phyloP scores from a whole-genome alignment of 176 grass and related monocot species.

The Aegilops bicornis region DNA sequence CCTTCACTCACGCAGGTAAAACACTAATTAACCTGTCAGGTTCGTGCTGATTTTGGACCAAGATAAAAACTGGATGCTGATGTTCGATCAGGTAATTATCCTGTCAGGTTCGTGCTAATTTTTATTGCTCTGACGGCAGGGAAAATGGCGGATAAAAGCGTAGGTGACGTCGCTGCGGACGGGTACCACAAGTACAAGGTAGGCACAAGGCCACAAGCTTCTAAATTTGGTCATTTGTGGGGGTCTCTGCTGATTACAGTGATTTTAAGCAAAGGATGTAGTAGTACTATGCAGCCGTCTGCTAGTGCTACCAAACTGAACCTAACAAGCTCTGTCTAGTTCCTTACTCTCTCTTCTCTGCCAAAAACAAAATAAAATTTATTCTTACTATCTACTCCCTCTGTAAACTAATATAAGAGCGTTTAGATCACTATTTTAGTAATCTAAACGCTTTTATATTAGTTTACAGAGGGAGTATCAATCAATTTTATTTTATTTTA shows the following conservation, averaged over 20 bases:
- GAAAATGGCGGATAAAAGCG: conserved; percentile 7
- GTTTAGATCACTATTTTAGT: too few species aligned
- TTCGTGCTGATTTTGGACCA: neutral
- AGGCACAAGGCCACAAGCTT: neutral
- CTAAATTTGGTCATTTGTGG: neutral
- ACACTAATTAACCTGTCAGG: neutral
- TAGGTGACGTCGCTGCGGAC: conserved; percentile 8
- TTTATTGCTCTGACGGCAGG: neutral
- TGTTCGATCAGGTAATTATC: neutral
- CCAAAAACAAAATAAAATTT: neutral
- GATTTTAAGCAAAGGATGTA: neutral
- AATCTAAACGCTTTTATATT: too few species aligned
- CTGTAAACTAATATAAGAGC: too few species aligned
- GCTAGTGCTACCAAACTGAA: neutral
- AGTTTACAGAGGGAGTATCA: too few species aligned
- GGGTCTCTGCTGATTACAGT: neutral
- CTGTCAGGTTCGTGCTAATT: neutral
- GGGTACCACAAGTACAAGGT: conserved; percentile 37
- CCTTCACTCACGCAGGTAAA: conserved; percentile 10
- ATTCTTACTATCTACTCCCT: neutral
- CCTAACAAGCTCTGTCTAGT: neutral
- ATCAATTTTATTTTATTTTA: neutral
- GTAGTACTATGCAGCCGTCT: neutral
- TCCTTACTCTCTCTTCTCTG: neutral
- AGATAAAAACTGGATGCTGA: neutral